These are phyloP conservation scores for Sporopachydermia quercuum DNA, from an alignment of 805 yeast species.

Conservation along the genomic window DNA sequence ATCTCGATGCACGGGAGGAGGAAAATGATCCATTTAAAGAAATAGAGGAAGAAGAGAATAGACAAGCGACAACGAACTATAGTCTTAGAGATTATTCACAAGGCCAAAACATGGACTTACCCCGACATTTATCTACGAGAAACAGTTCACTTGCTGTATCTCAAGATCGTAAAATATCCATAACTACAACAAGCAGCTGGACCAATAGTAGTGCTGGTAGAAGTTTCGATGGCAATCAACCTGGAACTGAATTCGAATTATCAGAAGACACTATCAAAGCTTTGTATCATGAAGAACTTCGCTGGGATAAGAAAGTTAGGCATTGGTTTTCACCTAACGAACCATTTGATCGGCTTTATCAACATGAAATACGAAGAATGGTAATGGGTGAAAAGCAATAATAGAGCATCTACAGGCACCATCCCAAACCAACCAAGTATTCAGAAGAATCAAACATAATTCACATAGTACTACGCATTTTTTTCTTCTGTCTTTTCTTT, in stretches of 20 bases:
- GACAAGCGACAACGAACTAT: conserved; percentile 5
- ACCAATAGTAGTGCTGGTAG: conserved; percentile 8
- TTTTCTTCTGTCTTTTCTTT: no score
- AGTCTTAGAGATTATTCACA: conserved; percentile 1
- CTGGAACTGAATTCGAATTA: conserved; percentile 20
- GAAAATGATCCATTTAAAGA: conserved; percentile 33
- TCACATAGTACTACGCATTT: no score
- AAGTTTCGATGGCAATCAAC: conserved; percentile 9
- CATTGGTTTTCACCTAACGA: conserved; percentile 19
- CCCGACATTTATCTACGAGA: conserved; percentile 4
- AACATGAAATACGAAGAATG: conserved; percentile 19
- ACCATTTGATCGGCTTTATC: conserved; percentile 12
- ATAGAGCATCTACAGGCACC: no score
- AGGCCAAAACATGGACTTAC: not conserved
- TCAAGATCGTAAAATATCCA: conserved; percentile 1
- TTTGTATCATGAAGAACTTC: conserved; percentile 18
- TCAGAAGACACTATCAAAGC: conserved; percentile 12
- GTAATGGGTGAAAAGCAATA: conserved; percentile 13
- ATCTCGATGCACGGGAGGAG: conserved; percentile 22
- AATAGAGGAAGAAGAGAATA: conserved; percentile 32
- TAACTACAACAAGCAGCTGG: not conserved
- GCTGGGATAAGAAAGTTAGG: conserved; percentile 18
- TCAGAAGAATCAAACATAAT: no score
- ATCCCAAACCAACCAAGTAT: no score
- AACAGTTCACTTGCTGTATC: not conserved